phyloP scores from a whole-genome alignment of 2,329 filamentous ascomycete genomes.

The Paecilomyces fulvus region DNA sequence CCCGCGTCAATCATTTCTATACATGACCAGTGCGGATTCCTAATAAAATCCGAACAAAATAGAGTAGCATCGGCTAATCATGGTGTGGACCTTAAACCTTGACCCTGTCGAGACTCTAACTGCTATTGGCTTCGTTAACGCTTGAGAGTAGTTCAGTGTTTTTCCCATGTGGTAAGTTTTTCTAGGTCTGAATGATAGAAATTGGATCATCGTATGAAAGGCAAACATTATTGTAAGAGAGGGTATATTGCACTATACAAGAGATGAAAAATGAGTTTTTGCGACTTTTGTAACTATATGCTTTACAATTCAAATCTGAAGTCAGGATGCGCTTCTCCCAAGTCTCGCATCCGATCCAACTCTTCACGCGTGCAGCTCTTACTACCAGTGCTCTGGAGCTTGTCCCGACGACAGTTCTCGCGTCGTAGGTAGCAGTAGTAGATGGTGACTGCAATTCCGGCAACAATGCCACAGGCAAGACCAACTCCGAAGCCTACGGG shows the following conservation, averaged over 20 bases:
- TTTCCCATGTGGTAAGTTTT: too few species aligned
- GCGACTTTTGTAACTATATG: not conserved
- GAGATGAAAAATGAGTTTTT: not conserved
- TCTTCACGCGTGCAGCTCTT: conserved; percentile 2
- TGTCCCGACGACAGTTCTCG: conserved; percentile 8
- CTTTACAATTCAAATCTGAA: conserved; percentile 10
- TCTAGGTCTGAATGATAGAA: not conserved
- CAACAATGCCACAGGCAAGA: conserved; percentile 16
- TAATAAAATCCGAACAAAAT: not conserved
- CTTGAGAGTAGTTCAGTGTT: not conserved
- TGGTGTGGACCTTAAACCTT: not conserved
- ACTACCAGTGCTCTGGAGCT: not conserved
- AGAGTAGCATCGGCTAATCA: not conserved
- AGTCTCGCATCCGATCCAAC: conserved; percentile 6
- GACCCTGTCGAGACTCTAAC: not conserved
- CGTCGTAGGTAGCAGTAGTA: conserved; percentile 4
- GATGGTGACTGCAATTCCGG: conserved; percentile 2
- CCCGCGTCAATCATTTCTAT: not conserved
- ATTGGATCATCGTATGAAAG: not conserved
- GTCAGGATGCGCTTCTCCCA: conserved; percentile 9
- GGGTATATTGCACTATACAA: not conserved
- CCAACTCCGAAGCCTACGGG: conserved; percentile 30
- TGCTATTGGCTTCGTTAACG: not conserved
- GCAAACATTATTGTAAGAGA: not conserved
- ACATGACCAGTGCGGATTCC: not conserved